A percentile compares a stretch with the other conserved stretches of the same genome.
Evolutionary conservation across 805 yeast species (phyloP).

Genomic region (Candida stauntonica): DNA sequence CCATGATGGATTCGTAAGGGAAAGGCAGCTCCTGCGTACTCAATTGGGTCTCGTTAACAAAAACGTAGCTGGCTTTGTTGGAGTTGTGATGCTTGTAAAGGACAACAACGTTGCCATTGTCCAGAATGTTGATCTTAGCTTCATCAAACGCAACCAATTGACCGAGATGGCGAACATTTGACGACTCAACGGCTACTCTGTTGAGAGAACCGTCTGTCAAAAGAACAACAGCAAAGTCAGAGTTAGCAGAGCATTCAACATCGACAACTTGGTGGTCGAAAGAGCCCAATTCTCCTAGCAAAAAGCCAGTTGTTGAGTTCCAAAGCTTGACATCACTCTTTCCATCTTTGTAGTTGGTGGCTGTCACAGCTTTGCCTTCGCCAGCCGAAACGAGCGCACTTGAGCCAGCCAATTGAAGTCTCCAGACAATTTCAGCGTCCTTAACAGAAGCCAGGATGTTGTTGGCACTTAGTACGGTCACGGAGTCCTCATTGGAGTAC

Average conservation of each 20-base stretch:
- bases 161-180: background rate
- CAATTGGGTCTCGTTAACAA: constrained; percentile 15
- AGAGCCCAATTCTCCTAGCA: constrained; percentile 11
- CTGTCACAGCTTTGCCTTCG: constrained; percentile 15
- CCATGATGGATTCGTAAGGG: constrained; percentile 16
- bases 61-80: constrained; percentile 8
- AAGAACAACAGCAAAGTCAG: constrained; percentile 4
- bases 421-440: constrained; percentile 33
- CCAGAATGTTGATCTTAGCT: constrained; percentile 8
- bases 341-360: constrained; percentile 18
- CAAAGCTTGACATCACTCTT: constrained; percentile 21
- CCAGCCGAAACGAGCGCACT: constrained; percentile 1
- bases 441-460: constrained; percentile 33
- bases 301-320: constrained; percentile 17
- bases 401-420: constrained; percentile 24
- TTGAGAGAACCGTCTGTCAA: constrained; percentile 16
- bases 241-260: background rate
- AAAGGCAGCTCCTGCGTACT: constrained; percentile 9
- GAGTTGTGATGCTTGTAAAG: constrained; percentile 8
- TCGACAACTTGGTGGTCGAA: constrained; percentile 10
- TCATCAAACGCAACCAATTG: constrained; percentile 2
- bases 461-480: constrained; percentile 28
- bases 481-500: constrained; percentile 6
- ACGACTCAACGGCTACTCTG: background rate
- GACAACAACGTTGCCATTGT: constrained; percentile 18